phyloP scores from a whole-genome alignment of 306 rosid genomes.

The Oemleria cerasiformis region DNA sequence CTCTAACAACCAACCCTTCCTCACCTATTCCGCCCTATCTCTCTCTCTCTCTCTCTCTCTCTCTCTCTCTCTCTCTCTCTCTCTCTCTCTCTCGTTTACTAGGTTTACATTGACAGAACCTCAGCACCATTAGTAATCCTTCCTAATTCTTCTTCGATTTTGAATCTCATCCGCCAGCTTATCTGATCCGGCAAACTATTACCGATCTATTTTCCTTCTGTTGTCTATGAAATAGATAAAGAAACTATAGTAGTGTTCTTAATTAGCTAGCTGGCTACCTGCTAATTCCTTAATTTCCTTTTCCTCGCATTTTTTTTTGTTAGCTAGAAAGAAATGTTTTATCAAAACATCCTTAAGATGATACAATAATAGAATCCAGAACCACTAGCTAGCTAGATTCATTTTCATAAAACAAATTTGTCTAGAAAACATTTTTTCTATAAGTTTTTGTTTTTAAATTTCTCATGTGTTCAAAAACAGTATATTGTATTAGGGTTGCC shows the following conservation, averaged over 20 bases:
- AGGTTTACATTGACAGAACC: not conserved
- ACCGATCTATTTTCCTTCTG: too few relatives aligned
- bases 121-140: not conserved
- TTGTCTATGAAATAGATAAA: too few relatives aligned
- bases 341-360: too few relatives aligned
- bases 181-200: too few relatives aligned
- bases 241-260: too few relatives aligned
- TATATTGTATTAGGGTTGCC: slow-evolving; percentile 52
- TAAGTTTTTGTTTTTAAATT: slow-evolving; percentile 2
- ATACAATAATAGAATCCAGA: too few relatives aligned
- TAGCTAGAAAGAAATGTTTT: too few relatives aligned
- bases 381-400: too few relatives aligned
- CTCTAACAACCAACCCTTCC: slow-evolving; percentile 24
- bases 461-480: slow-evolving; percentile 18
- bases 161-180: not conserved
- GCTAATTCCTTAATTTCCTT: too few relatives aligned
- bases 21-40: slow-evolving; percentile 16
- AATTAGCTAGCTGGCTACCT: too few relatives aligned
- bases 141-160: not conserved
- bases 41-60: not conserved
- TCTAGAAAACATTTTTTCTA: not conserved
- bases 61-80: not conserved
- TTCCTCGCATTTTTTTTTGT: too few relatives aligned
- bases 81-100: not conserved
- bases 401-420: too few relatives aligned